Conservation (phyloP, 331 rosid species). For the Acacia pycnantha region DNA sequence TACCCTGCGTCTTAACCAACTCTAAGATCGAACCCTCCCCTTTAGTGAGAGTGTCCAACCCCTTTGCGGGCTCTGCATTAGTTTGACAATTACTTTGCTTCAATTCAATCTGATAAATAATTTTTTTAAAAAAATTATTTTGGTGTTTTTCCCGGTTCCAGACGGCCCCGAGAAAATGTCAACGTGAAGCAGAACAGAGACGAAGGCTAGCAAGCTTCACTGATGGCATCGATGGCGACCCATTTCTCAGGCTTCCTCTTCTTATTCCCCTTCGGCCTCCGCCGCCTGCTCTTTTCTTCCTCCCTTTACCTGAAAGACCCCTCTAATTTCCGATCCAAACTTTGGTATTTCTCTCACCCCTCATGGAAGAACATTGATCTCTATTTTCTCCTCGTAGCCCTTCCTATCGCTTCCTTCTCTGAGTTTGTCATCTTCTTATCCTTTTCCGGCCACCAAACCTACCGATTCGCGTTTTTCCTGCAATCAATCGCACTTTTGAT, state of each 20-base stretch:
- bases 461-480: conserved; percentile 59
- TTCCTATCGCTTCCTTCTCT: conserved; percentile 72
- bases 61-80: too few species aligned
- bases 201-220: background rate
- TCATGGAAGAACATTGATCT: conserved; percentile 75
- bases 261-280: conserved; percentile 62
- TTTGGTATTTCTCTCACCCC: conserved; percentile 77
- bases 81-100: too few species aligned
- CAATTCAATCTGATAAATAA: too few species aligned
- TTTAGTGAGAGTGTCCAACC: too few species aligned
- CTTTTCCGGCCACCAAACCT: conserved; percentile 65
- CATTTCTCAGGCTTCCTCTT: conserved; percentile 69
- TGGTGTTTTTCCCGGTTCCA: too few species aligned
- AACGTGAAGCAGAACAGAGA: background rate
- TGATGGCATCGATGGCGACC: conserved; percentile 74
- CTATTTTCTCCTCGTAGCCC: conserved; percentile 56
- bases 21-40: too few species aligned
- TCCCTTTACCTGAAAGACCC: conserved; percentile 73
- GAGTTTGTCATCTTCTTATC: conserved; percentile 63
- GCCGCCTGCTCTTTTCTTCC: conserved; percentile 69
- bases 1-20: too few species aligned
- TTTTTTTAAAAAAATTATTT: too few species aligned
- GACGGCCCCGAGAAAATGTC: background rate
- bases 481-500: conserved; percentile 56
- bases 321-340: conserved; percentile 66